These are phyloP conservation scores for Alectoria sarmentosa DNA, from an alignment of 495 filamentous ascomycete genomes.

Conservation along the genomic window DNA sequence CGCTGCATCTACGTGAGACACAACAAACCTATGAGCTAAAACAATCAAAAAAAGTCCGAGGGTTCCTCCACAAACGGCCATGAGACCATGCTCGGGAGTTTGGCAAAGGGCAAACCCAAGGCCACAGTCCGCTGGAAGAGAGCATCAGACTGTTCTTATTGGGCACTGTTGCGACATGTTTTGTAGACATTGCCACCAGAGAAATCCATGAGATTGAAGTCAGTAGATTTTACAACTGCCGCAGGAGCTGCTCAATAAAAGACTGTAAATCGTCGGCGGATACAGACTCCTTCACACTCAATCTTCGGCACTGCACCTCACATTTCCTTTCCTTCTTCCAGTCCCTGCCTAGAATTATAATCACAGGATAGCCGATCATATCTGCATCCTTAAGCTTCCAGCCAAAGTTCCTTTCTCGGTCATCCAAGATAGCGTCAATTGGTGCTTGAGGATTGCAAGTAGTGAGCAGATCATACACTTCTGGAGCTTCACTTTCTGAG, in stretches of 20 bases:
- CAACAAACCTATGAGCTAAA: too few species aligned
- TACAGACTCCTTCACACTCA: constrained; percentile 26
- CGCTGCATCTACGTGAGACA: not conserved
- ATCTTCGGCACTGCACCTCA: constrained; percentile 73
- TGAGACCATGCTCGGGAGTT: not conserved
- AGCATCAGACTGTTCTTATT: not conserved
- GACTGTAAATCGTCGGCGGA: not conserved
- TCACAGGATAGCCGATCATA: constrained; percentile 77
- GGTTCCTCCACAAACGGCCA: not conserved
- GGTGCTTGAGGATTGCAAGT: not conserved
- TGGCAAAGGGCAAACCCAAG: not conserved
- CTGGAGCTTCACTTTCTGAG: constrained; percentile 42
- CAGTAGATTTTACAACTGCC: not conserved
- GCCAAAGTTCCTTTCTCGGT: constrained; percentile 58
- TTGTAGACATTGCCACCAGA: not conserved
- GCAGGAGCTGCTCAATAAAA: not conserved
- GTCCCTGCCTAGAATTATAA: constrained; percentile 66
- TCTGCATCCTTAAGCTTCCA: constrained; percentile 91
- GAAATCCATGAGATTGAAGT: not conserved
- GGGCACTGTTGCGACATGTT: not conserved
- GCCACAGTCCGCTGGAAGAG: not conserved
- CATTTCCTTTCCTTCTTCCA: constrained; percentile 58
- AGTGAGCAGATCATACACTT: constrained; percentile 22
- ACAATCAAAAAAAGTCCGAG: not conserved
- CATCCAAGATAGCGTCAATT: constrained; percentile 67